Evolutionary conservation across 2,329 filamentous ascomycete genomes (phyloP).

Genomic region (Ceratocystis cacaofunesta): DNA sequence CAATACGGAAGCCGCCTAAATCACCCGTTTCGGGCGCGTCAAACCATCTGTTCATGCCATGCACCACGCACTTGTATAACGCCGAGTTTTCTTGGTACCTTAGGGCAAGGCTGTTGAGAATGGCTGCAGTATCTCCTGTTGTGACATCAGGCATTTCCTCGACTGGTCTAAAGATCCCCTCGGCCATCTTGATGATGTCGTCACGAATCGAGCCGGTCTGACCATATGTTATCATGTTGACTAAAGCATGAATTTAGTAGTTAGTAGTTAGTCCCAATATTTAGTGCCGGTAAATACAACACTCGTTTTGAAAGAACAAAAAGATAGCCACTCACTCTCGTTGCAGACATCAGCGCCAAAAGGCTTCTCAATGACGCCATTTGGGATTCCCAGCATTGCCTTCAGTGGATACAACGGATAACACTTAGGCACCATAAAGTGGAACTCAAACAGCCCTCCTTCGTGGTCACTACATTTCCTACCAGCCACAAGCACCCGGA

Average conservation of each 20-base stretch:
- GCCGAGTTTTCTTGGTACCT: slow-evolving; percentile 3
- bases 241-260: not conserved
- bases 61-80: not conserved
- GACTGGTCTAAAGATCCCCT: not conserved
- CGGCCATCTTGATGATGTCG: slow-evolving; percentile 3
- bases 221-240: not conserved
- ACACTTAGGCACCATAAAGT: slow-evolving; percentile 2
- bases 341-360: not conserved
- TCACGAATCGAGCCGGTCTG: not conserved
- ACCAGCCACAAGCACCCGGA: not conserved
- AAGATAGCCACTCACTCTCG: not conserved
- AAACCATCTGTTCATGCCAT: slow-evolving; percentile 2
- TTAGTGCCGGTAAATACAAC: too few relatives aligned
- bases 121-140: not conserved
- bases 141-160: not conserved
- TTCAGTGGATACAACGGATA: not conserved
- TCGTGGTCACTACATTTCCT: slow-evolving; percentile 1
- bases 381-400: slow-evolving; percentile 1
- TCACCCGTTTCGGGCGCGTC: not conserved
- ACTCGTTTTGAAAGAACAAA: too few relatives aligned
- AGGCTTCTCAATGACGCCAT: slow-evolving; percentile 3
- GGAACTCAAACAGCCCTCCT: slow-evolving; percentile 4
- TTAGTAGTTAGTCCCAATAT: too few relatives aligned
- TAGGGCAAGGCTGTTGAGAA: not conserved
- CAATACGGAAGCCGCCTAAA: not conserved